Evolutionary conservation across 2,329 filamentous ascomycete genomes (phyloP).

Genomic region (Pyrenophora teres): DNA sequence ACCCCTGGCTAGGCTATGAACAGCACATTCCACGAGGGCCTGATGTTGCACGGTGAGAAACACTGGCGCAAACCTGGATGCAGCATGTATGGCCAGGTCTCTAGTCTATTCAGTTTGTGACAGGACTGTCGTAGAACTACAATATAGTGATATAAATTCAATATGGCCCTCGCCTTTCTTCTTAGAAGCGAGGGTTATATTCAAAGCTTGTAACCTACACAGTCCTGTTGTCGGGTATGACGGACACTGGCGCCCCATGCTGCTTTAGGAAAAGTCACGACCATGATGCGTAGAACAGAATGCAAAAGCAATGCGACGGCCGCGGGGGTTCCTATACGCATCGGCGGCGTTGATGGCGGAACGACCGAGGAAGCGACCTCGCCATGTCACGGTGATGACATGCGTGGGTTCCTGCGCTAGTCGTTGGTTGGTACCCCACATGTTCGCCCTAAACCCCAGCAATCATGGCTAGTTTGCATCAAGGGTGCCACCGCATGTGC

Average conservation of each 20-base stretch:
- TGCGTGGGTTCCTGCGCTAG: neutral
- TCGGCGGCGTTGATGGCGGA: neutral
- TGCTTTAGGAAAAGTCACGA: neutral
- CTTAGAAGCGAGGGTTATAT: too few species aligned
- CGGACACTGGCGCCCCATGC: neutral
- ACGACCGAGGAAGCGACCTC: neutral
- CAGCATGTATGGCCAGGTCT: neutral
- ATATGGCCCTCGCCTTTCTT: too few species aligned
- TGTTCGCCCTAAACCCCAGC: constrained; percentile 5
- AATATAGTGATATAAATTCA: too few species aligned
- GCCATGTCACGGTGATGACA: neutral
- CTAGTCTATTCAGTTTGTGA: too few species aligned
- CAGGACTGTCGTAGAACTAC: too few species aligned
- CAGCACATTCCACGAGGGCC: constrained; percentile 10
- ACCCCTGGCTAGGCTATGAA: constrained; percentile 8
- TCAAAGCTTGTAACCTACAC: neutral
- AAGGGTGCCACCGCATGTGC: constrained; percentile 12
- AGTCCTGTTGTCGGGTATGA: constrained; percentile 3
- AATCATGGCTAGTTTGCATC: neutral
- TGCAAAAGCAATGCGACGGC: neutral
- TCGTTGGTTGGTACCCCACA: constrained; percentile 6
- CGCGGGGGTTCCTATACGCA: neutral
- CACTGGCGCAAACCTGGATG: neutral
- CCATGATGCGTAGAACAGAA: neutral
- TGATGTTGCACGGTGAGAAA: constrained; percentile 8